Evolutionary conservation across 345 rosid genomes (phyloP), one percentile per base, ranked within the genome.

Genomic region (Euphorbia tirucalli): DNA sequence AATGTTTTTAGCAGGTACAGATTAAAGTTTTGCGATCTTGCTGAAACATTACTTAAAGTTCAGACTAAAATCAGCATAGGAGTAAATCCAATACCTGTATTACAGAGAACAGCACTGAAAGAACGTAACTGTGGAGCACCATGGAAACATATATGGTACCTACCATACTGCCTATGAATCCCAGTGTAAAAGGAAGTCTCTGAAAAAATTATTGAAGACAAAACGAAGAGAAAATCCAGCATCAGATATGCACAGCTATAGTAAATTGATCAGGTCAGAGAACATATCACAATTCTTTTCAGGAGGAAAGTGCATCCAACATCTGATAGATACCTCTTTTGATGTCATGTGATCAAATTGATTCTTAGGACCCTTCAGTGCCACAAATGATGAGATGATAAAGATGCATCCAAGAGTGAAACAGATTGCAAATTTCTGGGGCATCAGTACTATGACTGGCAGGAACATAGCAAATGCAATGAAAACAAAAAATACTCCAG

Each of bases 391-490:
- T 8, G 88, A 91, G 61, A 92, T 84, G 74, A 95, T 92, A 73
- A 92, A 89, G 68, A 81, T 80, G 76, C 99, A 90, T 55, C 99
- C 99, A 22, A 92, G 78, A 31, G 98, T 92, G 75, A 95, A 95
- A 84, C 97, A 92, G 63, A 89, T 85, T 28, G 98, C 94, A 71
- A 95, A 95, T 66, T 95, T 95, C 90, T 95, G 97, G 37, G 99
- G 97, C 94, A 89, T 80, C 62, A 95, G 70, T 55, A 90, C 98
- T 83, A 93, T 90, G 76, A 95, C 87, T 0, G 98, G 98, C 68
- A 95, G 97, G 82, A 95, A 95, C 87, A 92, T 83, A 43, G 97
- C 80, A 74, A 95, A 90, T 49, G 97, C 91, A 14, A 92, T 83
- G 81, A 95, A 88, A 46, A 95, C 71, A 67, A 92, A 95, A 85